phyloP scores from a whole-genome alignment of 768 basidiomycete genomes.

The Naganishia vishniacii region DNA sequence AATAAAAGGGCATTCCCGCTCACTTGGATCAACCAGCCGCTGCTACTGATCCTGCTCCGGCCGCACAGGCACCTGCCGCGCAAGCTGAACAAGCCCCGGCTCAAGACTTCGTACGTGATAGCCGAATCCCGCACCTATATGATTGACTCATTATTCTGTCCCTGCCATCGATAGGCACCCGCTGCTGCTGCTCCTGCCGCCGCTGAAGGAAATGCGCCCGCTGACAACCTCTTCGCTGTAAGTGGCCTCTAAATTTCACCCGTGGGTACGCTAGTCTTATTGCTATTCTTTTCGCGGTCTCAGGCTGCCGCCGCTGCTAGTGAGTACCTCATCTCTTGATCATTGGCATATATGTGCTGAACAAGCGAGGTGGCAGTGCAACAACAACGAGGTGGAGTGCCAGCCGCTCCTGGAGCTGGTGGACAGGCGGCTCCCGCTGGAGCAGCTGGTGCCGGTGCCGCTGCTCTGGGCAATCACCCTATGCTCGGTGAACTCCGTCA shows the following conservation, averaged over 20 bases:
- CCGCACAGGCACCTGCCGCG: constrained; percentile 55
- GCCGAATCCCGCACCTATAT: background rate
- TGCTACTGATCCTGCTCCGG: constrained; percentile 50
- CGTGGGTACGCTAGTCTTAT: background rate
- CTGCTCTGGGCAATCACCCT: constrained; percentile 53
- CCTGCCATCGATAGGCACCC: constrained; percentile 21
- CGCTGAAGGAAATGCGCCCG: constrained; percentile 39
- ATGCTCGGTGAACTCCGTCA: constrained; percentile 66
- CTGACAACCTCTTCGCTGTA: constrained; percentile 81
- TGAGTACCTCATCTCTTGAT: constrained; percentile 20
- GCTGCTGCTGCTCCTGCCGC: constrained; percentile 36
- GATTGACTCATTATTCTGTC: background rate
- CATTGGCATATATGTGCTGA: background rate
- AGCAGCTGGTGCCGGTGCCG: constrained; percentile 49
- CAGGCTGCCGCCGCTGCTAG: constrained; percentile 48
- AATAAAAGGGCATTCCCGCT: constrained; percentile 36
- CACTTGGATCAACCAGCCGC: constrained; percentile 39
- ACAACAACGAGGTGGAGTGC: constrained; percentile 42
- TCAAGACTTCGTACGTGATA: constrained; percentile 22
- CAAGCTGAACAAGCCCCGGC: constrained; percentile 50
- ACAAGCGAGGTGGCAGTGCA: constrained; percentile 32
- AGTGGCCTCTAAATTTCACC: constrained; percentile 45
- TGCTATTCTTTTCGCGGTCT: constrained; percentile 20
- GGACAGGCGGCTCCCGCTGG: constrained; percentile 29
- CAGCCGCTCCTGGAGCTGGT: constrained; percentile 30